Percentiles rank a stretch among this genome's conserved stretches.
These are phyloP conservation scores for Rhipidocladum racemiflorum DNA, from an alignment of 176 grass and related monocot genomes.

Conservation along the genomic window DNA sequence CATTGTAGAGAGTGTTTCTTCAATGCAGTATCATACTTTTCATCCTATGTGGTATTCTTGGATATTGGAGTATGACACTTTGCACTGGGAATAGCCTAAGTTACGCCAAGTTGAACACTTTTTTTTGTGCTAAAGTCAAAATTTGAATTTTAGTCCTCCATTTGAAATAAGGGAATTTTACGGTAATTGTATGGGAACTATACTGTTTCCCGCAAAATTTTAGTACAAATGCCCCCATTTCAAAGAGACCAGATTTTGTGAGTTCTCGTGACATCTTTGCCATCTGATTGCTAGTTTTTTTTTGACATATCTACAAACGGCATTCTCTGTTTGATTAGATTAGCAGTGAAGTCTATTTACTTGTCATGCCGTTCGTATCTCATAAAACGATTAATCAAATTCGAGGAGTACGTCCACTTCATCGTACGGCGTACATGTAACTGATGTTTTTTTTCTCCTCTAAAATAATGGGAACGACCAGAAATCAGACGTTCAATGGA, in stretches of 20 bases:
- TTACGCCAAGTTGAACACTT: background rate
- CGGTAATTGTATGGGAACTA: too few relatives aligned
- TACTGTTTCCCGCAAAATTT: background rate
- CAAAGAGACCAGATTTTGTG: background rate
- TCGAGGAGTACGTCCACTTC: background rate
- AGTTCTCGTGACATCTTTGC: background rate
- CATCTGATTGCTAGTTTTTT: background rate
- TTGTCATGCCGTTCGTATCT: background rate
- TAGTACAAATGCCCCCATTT: background rate
- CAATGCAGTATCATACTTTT: too few relatives aligned
- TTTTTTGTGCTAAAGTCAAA: background rate
- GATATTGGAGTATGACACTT: too few relatives aligned
- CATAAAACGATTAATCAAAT: background rate
- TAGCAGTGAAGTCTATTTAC: constrained; percentile 3
- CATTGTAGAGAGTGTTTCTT: too few relatives aligned
- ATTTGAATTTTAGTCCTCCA: background rate
- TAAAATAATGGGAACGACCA: too few relatives aligned
- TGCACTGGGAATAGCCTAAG: too few relatives aligned
- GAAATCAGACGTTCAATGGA: too few relatives aligned
- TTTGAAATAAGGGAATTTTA: too few relatives aligned
- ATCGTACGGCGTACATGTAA: background rate
- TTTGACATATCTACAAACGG: too few relatives aligned
- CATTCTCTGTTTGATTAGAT: background rate
- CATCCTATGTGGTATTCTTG: too few relatives aligned
- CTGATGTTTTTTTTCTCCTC: background rate